Conservation (phyloP, 2,329 filamentous ascomycete species). For the Pyrenochaeta sp. region DNA sequence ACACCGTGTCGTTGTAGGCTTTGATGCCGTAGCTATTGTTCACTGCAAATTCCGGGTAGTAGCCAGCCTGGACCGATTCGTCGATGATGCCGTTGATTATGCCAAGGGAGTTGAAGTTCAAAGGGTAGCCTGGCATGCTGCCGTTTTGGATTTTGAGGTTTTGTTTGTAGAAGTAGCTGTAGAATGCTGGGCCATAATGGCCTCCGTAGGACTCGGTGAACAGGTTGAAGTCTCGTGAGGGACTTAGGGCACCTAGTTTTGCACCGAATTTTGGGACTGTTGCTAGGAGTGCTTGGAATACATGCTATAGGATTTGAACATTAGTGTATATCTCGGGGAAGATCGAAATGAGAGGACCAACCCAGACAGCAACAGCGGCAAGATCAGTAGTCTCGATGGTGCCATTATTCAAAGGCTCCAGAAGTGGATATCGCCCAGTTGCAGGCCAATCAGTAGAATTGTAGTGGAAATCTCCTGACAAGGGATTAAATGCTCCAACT, state of each 20-base stretch:
- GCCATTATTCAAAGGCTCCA: slow-evolving; percentile 54
- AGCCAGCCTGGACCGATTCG: slow-evolving; percentile 57
- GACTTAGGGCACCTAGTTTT: slow-evolving; percentile 42
- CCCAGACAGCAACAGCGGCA: slow-evolving; percentile 55
- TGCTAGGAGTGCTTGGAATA: slow-evolving; percentile 31
- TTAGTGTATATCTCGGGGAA: neutral
- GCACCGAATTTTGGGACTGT: slow-evolving; percentile 31
- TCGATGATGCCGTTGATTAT: slow-evolving; percentile 57
- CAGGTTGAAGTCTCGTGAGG: slow-evolving; percentile 57
- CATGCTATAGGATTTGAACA: slow-evolving; percentile 15
- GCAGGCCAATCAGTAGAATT: slow-evolving; percentile 51
- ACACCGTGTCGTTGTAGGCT: slow-evolving; percentile 64
- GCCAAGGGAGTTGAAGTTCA: slow-evolving; percentile 63
- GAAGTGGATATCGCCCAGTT: slow-evolving; percentile 57
- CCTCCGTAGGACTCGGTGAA: slow-evolving; percentile 63
- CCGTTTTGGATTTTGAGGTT: slow-evolving; percentile 63
- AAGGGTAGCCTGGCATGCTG: slow-evolving; percentile 54
- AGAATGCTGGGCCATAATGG: slow-evolving; percentile 63
- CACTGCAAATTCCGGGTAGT: slow-evolving; percentile 61
- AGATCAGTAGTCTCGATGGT: slow-evolving; percentile 63
- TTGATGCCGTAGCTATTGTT: slow-evolving; percentile 65
- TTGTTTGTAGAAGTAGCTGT: slow-evolving; percentile 64
- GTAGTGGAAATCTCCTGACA: slow-evolving; percentile 55
- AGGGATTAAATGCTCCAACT: slow-evolving; percentile 43
- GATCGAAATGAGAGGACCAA: slow-evolving; percentile 39